Conservation (phyloP, 106 monocot species). For the Cymbidium sinense region DNA sequence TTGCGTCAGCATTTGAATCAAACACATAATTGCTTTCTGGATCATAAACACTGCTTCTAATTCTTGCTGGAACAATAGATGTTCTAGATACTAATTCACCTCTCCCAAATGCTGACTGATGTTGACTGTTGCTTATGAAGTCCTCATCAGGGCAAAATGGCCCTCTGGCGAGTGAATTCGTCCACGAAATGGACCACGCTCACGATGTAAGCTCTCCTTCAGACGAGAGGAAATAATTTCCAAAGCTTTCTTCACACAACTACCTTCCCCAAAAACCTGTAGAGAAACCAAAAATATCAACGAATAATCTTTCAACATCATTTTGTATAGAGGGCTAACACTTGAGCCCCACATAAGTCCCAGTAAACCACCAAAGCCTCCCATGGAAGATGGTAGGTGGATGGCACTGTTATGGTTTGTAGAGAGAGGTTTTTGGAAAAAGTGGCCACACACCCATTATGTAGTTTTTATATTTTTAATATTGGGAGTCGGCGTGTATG, state of each 20-base stretch:
- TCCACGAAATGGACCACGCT: slow-evolving; percentile 73
- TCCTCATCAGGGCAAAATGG: slow-evolving; percentile 56
- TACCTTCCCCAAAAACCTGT: slow-evolving; percentile 83
- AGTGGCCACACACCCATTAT: not conserved
- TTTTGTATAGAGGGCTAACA: not conserved
- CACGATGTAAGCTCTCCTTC: slow-evolving; percentile 93
- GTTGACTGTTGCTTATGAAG: slow-evolving; percentile 25
- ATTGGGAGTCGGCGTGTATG: too few relatives aligned
- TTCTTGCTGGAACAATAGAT: slow-evolving; percentile 26
- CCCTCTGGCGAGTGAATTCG: slow-evolving; percentile 57
- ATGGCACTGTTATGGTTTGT: not conserved
- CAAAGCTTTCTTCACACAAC: slow-evolving; percentile 81
- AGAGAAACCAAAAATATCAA: not conserved
- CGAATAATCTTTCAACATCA: not conserved
- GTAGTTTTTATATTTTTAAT: too few relatives aligned
- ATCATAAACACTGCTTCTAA: slow-evolving; percentile 34
- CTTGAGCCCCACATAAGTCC: not conserved
- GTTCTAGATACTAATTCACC: slow-evolving; percentile 38
- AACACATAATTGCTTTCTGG: slow-evolving; percentile 37
- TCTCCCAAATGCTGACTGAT: slow-evolving; percentile 42
- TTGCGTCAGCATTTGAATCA: slow-evolving; percentile 46
- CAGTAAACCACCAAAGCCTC: not conserved
- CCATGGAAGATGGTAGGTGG: not conserved
- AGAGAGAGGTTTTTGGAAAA: not conserved
- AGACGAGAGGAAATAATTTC: slow-evolving; percentile 69